These are phyloP conservation scores for Talaromyces piceae DNA, from an alignment of 2,329 filamentous ascomycete genomes.

Conservation along the genomic window DNA sequence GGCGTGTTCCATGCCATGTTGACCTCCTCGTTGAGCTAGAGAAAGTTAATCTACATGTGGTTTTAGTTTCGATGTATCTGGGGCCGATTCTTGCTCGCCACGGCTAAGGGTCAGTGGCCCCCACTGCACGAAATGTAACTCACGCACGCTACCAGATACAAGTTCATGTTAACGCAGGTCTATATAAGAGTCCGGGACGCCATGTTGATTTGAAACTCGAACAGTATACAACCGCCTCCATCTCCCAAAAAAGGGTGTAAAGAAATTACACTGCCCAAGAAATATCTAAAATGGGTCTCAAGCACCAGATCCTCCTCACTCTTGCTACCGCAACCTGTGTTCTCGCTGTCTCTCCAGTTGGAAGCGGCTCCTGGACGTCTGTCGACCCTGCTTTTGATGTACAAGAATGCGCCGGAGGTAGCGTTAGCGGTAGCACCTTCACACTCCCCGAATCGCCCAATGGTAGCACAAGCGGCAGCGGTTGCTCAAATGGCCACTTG, in stretches of 20 bases:
- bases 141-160: not conserved
- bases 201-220: not conserved
- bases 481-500: slow-evolving; percentile 7
- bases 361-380: slow-evolving; percentile 6
- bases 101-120: not conserved
- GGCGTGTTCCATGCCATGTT: not conserved
- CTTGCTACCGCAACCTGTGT: slow-evolving; percentile 6
- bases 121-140: not conserved
- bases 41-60: not conserved
- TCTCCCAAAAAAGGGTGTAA: not conserved
- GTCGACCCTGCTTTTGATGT: not conserved
- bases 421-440: slow-evolving; percentile 3
- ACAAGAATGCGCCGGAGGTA: slow-evolving; percentile 5
- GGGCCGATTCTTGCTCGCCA: not conserved
- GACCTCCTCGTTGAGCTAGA: not conserved
- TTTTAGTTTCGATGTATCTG: not conserved
- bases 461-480: slow-evolving; percentile 8
- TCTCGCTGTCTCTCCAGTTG: slow-evolving; percentile 3
- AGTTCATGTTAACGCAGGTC: not conserved
- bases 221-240: not conserved
- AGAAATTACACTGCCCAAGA: not conserved
- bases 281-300: slow-evolving; percentile 4
- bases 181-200: not conserved
- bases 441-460: slow-evolving; percentile 3
- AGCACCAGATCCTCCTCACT: not conserved